A percentile compares a stretch with the other conserved stretches of the same genome.
These are phyloP conservation scores for Mortierella sp. DNA, from an alignment of 371 early-diverging fungal species.

Conservation along the genomic window DNA sequence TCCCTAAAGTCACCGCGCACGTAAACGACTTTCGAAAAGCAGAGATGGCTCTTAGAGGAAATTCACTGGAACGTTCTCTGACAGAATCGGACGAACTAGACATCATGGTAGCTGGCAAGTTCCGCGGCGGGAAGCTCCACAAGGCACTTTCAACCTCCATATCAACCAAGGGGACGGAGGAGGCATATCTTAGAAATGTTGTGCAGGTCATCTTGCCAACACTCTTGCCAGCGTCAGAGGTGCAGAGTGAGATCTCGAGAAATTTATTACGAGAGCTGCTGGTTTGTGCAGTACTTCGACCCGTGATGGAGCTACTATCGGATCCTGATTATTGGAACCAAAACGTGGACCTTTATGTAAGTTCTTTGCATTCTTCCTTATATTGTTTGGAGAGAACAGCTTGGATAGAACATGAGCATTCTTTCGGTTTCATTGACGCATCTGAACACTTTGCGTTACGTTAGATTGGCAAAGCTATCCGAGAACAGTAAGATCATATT, in stretches of 20 bases:
- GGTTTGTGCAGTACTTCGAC: conserved; percentile 76
- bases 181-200: conserved; percentile 75
- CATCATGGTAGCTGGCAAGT: conserved; percentile 71
- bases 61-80: conserved; percentile 63
- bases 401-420: neutral
- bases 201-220: conserved; percentile 74
- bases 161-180: conserved; percentile 65
- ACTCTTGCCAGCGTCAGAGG: conserved; percentile 67
- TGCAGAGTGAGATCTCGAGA: conserved; percentile 66
- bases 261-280: conserved; percentile 83
- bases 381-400: neutral
- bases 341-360: conserved; percentile 74
- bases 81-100: conserved; percentile 75
- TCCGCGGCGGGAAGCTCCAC: conserved; percentile 71
- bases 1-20: conserved; percentile 79
- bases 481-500: conserved; percentile 66
- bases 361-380: conserved; percentile 10
- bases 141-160: conserved; percentile 67
- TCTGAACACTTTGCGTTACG: neutral
- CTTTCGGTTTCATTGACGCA: neutral
- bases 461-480: conserved; percentile 71
- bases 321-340: conserved; percentile 93
- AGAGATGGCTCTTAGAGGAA: conserved; percentile 70
- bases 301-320: conserved; percentile 75
- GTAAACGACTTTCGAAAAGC: conserved; percentile 76